These are phyloP conservation scores for Nemania bipapillata DNA, from an alignment of 2,329 filamentous ascomycete species.

Conservation along the genomic window DNA sequence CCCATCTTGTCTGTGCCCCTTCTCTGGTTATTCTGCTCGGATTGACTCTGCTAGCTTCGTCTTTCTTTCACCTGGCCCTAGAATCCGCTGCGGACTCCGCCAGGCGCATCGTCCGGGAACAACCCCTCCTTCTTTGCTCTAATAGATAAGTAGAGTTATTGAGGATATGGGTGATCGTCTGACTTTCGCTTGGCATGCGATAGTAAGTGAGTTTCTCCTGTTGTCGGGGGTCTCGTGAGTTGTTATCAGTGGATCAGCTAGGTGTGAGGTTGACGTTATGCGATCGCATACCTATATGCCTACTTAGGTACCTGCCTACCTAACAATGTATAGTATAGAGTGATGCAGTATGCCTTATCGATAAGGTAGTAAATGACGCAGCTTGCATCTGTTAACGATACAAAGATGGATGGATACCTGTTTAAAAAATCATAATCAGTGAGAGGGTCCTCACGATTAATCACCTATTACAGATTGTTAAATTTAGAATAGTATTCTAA, in stretches of 20 bases:
- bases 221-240: conserved; percentile 26
- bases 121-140: conserved; percentile 8
- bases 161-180: conserved; percentile 1
- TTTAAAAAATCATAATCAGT: too few species aligned
- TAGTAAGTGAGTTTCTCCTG: background rate
- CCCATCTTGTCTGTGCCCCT: conserved; percentile 58
- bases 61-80: conserved; percentile 44
- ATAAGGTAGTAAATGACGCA: conserved; percentile 36
- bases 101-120: conserved; percentile 44
- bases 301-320: background rate
- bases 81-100: conserved; percentile 45
- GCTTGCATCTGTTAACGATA: background rate
- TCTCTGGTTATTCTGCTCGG: background rate
- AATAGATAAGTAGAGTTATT: background rate
- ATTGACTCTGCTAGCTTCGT: conserved; percentile 8
- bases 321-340: background rate
- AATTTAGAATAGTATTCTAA: too few species aligned
- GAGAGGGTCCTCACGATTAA: too few species aligned
- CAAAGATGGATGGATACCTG: too few species aligned
- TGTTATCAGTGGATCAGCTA: conserved; percentile 22
- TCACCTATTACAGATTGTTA: too few species aligned
- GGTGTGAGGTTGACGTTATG: conserved; percentile 16
- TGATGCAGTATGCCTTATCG: conserved; percentile 7
- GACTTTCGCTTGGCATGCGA: background rate
- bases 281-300: conserved; percentile 3